These are phyloP conservation scores for Trypanosoma scelopori DNA, from an alignment of 208 protist species.

Conservation along the genomic window DNA sequence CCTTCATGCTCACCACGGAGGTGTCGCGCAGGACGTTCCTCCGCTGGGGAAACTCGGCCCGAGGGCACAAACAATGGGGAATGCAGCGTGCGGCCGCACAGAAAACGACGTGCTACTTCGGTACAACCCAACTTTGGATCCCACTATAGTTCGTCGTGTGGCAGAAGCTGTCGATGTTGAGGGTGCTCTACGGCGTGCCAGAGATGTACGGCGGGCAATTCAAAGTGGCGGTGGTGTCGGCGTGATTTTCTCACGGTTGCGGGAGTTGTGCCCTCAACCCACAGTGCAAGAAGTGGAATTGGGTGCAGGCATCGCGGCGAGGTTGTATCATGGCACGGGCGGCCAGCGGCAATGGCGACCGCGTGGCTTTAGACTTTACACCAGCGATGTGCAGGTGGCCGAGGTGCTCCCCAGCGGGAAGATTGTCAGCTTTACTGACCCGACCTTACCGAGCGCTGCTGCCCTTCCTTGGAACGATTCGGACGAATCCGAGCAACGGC, in stretches of 20 bases:
- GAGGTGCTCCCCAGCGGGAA: constrained; percentile 66
- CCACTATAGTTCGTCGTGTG: constrained; percentile 34
- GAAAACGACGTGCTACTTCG: not conserved
- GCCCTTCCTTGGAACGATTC: not conserved
- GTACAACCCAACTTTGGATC: constrained; percentile 53
- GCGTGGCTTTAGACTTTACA: constrained; percentile 25
- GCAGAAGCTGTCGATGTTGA: constrained; percentile 30
- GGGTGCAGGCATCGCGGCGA: constrained; percentile 34
- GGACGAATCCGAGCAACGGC: not conserved
- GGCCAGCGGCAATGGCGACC: constrained; percentile 7
- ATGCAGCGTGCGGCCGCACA: not conserved
- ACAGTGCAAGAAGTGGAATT: constrained; percentile 30
- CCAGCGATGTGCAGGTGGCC: constrained; percentile 64
- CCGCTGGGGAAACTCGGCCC: not conserved
- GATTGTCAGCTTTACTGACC: constrained; percentile 62
- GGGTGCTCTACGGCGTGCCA: constrained; percentile 28
- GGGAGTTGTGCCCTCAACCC: not conserved
- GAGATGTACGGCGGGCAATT: constrained; percentile 32
- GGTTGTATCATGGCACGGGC: constrained; percentile 16
- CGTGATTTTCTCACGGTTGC: constrained; percentile 1
- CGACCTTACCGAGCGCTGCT: constrained; percentile 33
- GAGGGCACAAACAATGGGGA: not conserved
- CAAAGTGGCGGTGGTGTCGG: constrained; percentile 27
- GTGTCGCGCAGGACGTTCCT: not conserved
- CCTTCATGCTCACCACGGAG: not conserved